phyloP scores from a whole-genome alignment of 768 basidiomycete genomes.

The Rickenella mellea region DNA sequence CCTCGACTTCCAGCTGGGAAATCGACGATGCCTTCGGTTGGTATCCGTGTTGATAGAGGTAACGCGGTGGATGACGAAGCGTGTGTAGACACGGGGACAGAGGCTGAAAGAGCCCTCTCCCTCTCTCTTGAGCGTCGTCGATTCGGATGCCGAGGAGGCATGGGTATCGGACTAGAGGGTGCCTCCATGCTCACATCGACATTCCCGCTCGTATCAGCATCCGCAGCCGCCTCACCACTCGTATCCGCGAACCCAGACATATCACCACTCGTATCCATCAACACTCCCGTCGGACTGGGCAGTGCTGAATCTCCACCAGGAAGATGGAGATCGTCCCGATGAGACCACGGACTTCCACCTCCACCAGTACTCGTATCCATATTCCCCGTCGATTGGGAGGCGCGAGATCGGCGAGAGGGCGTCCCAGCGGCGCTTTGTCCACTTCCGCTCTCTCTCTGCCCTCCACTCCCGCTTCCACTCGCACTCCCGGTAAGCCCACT shows the following conservation, averaged over 20 bases:
- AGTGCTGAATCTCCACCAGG: too few species aligned
- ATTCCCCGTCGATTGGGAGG: too few species aligned
- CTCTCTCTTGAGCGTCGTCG: conserved; percentile 22
- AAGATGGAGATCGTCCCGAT: too few species aligned
- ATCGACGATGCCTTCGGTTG: too few species aligned
- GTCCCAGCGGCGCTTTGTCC: not conserved
- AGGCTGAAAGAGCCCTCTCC: not conserved
- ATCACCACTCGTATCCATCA: too few species aligned
- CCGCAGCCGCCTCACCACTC: too few species aligned
- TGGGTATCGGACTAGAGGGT: conserved; percentile 26
- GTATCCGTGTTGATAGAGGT: too few species aligned
- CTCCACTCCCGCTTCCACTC: not conserved
- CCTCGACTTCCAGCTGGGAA: conserved; percentile 21
- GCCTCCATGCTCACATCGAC: not conserved
- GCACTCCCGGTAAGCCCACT: conserved; percentile 1
- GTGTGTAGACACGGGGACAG: not conserved
- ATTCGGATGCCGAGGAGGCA: conserved; percentile 37
- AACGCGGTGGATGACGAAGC: conserved; percentile 5
- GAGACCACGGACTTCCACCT: not conserved
- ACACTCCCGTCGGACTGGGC: too few species aligned
- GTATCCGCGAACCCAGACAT: too few species aligned
- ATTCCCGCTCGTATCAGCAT: too few species aligned
- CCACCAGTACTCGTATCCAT: not conserved
- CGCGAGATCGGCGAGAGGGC: not conserved
- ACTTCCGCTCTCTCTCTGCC: not conserved